Evolutionary conservation across 345 rosid genomes (phyloP), one percentile per base, ranked within the genome.

Genomic region (Excoecaria cochinchinensis): DNA sequence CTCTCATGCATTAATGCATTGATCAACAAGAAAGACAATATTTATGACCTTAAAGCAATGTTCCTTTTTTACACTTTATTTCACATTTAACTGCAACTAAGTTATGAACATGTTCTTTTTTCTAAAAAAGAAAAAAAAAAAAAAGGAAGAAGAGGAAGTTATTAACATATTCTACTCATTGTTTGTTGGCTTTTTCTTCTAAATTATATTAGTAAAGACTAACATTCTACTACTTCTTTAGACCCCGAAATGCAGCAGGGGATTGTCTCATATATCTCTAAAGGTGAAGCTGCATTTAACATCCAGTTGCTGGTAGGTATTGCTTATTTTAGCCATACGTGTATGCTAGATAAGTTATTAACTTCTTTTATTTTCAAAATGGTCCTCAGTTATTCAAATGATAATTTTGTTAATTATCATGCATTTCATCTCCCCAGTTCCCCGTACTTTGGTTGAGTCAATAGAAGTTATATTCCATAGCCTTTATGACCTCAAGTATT

Each of bases 191-290:
- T 47, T 71, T 73, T 46, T 19, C 10, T 13, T 39, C 5, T 76
- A 60, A 69, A 58, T 63, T n/a, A 19, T 75, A 11, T 71, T 48
- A 25, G 62, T 47, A 60, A 63, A 57, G 53, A 60, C 60, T 82
- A 67, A 66, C 52, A 6, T 47, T 67, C 72, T 70, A n/a, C 72
- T 70, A n/a, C 79, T 44, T 60, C 76, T 85, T 76, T 85, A 94
- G 99, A 91, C 74, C 81, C 82, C 59, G 89, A 87, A 17, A 94
- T 94, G 99, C 97, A 92, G 78, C 77, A 72, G 71, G 92, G 91
- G 82, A 92, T 92, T 70, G 88, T 90, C 73, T 75, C 67, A 0
- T 79, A 81, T 76, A 83, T 92, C 50, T 84, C 97, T 42, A 77
- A 82, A 76, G 93, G 95, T 76, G 90, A 85, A 79, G 97, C 99